Evolutionary conservation across 1,139 yeast genomes (phyloP), one percentile per base, ranked within the genome.

Genomic region (Kodamaea alishanica): DNA sequence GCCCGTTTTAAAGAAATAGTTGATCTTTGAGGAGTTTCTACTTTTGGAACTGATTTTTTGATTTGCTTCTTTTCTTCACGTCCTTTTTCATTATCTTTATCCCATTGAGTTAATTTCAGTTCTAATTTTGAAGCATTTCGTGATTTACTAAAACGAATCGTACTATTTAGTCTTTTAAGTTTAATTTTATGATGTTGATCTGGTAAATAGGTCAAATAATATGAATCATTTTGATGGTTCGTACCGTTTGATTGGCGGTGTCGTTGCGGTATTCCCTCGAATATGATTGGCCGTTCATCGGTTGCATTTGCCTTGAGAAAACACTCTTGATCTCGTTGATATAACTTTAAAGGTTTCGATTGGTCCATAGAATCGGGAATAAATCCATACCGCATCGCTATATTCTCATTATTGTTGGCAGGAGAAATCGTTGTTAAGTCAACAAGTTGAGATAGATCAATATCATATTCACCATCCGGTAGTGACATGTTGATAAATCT

Each of bases 381-480:
- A 41, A 65, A 62, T 24, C 74, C 75, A 47, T 70, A 70, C 24
- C 75, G 55, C 26, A 71, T 52, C 7, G 73, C 75, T 30, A 70
- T 50, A 37, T 60, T 53, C 25, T 52, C 52, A 5, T 51, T 48
- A 9, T 51, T 55, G 28, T 39, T 39, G 24, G 37, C 38, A 32
- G 46, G 45, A 33, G 44, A 43, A 8, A 35, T 39, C 27, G 44
- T 43, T 38, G 49, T 33, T 35, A 43, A 25, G 10, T 48, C 52
- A 32, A 53, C 40, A 11, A 67, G 51, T n/a, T 52, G 58, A 28
- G 62, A 53, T 28, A 70, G 48, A 43, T 70, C 75, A 33, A 71
- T 60, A 30, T 67, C 74, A 46, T 71, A 71, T 46, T 71, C 77
- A 10, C 77, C 77, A 51, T 71, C 75, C 8, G 69, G 65, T 32